A percentile compares a stretch with the other conserved stretches of the same genome.
Evolutionary conservation across 805 yeast genomes (phyloP).

Genomic region (Kodamaea jinghongensis): DNA sequence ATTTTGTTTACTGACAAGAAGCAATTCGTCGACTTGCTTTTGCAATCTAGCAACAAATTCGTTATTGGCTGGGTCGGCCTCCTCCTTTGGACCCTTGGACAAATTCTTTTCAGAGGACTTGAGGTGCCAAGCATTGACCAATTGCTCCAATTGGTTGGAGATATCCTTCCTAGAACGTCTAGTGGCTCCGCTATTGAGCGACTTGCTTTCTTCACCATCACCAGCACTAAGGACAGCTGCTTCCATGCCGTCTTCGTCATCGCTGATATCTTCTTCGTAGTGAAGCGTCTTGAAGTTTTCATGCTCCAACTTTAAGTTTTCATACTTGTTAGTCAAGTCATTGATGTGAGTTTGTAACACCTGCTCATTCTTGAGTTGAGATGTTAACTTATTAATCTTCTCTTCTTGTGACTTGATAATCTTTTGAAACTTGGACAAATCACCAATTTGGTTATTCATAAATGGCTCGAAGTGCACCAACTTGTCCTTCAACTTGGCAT

Average conservation of each 20-base stretch:
- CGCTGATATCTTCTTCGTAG: constrained; percentile 28
- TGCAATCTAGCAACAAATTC: constrained; percentile 45
- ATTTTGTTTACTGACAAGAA: constrained; percentile 43
- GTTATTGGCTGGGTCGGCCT: constrained; percentile 1
- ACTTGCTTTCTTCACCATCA: constrained; percentile 21
- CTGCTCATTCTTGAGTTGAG: constrained; percentile 44
- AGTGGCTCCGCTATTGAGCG: constrained; percentile 19
- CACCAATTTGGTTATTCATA: constrained; percentile 51
- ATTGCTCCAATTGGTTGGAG: constrained; percentile 33
- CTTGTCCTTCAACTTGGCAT: constrained; percentile 38
- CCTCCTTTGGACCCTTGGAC: constrained; percentile 10
- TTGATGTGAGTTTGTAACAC: constrained; percentile 43
- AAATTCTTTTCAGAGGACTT: constrained; percentile 11
- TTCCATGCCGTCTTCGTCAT: constrained; percentile 24
- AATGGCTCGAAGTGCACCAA: constrained; percentile 49
- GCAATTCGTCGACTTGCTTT: constrained; percentile 53
- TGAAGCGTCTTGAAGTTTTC: constrained; percentile 37
- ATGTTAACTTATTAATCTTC: constrained; percentile 39
- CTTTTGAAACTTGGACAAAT: constrained; percentile 51
- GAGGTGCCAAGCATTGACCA: constrained; percentile 33
- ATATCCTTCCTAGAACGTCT: constrained; percentile 28
- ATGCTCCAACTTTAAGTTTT: constrained; percentile 43
- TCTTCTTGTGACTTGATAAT: constrained; percentile 53
- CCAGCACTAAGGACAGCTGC: constrained; percentile 9
- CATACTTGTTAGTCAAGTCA: constrained; percentile 47